Evolutionary conservation across 116 monocot species (phyloP), one percentile per base, ranked within the genome.

Genomic region (Iris pallida): DNA sequence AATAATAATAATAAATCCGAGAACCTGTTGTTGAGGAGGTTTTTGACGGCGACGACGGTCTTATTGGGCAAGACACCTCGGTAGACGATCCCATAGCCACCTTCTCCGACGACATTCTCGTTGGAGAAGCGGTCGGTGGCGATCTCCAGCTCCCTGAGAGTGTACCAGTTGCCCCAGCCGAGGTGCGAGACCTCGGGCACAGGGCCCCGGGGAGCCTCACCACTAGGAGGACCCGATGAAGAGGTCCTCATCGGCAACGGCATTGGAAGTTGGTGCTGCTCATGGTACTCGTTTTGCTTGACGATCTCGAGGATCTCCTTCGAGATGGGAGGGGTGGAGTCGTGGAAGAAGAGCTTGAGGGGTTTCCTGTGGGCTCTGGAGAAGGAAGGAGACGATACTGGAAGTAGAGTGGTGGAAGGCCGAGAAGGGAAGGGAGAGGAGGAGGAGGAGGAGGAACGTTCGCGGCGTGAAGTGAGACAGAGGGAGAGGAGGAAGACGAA

Each of bases 21-120:
- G 30, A 30, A 89, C 88, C 75, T 89, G 68, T 82, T 82, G 64
- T 89, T 77, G 43, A 80, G 77, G 11, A 91, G 82, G 71, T 82
- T 72, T 66, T 85, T 85, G 51, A 85, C 72, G 48, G 85, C 85
- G 48, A 81, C 75, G 47, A 83, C 71, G 5, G 77, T 60, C 46
- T 55, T 57, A 66, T 81, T 81, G 9, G 74, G 63, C 18, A 85
- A 63, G 52, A 85, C 75, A 1, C 85, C 85, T 51, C 85, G 49
- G 65, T 85, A 78, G 55, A 85, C 85, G 57, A 78, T 66, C 46
- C 85, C 85, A 57, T 85, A 85, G 0, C 85, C 85, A 0, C 85
- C 85, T 51, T 75, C 78, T 0, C 85, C 85, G 56, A 85, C 66
- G 55, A 85, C 81, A 73, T 78, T 85, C 72, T 67, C 64, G 20